Evolutionary conservation across 176 grass and related monocot genomes (phyloP).

Genomic region (Saccharum spontaneum): DNA sequence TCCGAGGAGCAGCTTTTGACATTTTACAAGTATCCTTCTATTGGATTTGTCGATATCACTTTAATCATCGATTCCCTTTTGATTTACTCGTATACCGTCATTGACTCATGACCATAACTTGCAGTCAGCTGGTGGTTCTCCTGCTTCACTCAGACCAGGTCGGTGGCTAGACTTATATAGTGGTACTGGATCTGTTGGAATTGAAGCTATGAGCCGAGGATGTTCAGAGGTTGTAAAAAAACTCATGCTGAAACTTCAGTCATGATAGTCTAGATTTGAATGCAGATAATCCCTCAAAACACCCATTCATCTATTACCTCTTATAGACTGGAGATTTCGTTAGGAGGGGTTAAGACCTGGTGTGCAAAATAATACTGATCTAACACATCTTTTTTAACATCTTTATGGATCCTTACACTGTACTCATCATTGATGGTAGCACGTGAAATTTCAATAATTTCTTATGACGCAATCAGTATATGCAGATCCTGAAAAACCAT

Average conservation of each 20-base stretch:
- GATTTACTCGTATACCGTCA: slow-evolving; percentile 5
- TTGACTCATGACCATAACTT: slow-evolving; percentile 33
- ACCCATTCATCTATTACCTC: neutral
- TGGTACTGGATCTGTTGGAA: slow-evolving; percentile 94
- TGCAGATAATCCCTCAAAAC: neutral
- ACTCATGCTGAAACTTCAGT: slow-evolving; percentile 9
- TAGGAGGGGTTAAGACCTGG: neutral
- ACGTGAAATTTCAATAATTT: neutral
- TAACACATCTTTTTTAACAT: neutral
- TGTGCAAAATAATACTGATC: neutral
- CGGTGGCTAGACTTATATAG: slow-evolving; percentile 95
- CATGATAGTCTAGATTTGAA: neutral
- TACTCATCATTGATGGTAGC: neutral
- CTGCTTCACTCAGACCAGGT: slow-evolving; percentile 88
- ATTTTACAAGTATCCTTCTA: slow-evolving; percentile 72
- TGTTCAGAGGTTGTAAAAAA: slow-evolving; percentile 69
- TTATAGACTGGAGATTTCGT: neutral
- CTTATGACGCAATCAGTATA: neutral
- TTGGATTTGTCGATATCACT: slow-evolving; percentile 11
- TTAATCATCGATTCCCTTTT: slow-evolving; percentile 4
- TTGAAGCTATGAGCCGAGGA: slow-evolving; percentile 98
- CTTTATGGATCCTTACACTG: neutral
- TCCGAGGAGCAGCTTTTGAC: slow-evolving; percentile 87
- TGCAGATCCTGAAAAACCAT: neutral
- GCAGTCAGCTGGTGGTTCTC: slow-evolving; percentile 85